Percentiles rank a stretch among this genome's conserved stretches.
These are phyloP conservation scores for Panellus pusillus DNA, from an alignment of 768 basidiomycete species.

Conservation along the genomic window DNA sequence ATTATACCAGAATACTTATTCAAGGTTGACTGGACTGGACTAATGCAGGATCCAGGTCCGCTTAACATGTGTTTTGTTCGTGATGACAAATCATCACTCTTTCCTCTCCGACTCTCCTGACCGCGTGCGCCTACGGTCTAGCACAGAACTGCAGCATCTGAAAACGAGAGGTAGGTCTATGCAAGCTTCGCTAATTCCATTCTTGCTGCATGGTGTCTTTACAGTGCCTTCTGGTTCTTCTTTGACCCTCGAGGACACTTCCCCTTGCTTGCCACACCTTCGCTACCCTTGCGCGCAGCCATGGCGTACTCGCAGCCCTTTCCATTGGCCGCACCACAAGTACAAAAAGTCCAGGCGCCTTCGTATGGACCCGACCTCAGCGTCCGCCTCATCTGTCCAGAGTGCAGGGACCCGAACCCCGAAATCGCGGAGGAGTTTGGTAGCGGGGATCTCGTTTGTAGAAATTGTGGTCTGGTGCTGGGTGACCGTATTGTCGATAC, in stretches of 20 bases:
- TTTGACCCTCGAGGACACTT: constrained; percentile 13
- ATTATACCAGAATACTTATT: too few species aligned
- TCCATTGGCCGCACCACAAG: constrained; percentile 64
- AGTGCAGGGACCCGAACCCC: constrained; percentile 91
- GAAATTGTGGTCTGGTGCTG: constrained; percentile 88
- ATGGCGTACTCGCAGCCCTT: constrained; percentile 82
- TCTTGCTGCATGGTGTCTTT: constrained; percentile 20
- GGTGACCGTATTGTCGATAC: constrained; percentile 98
- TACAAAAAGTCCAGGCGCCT: constrained; percentile 52
- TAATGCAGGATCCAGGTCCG: too few species aligned
- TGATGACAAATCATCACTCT: too few species aligned
- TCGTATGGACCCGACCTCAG: constrained; percentile 81
- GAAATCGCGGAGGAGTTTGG: constrained; percentile 98
- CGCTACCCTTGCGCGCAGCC: constrained; percentile 2
- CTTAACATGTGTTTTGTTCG: too few species aligned
- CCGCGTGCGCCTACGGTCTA: constrained; percentile 7
- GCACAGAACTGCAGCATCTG: constrained; percentile 20
- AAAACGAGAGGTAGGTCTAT: constrained; percentile 17
- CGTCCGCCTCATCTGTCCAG: constrained; percentile 91
- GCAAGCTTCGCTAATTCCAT: constrained; percentile 8
- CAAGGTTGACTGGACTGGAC: too few species aligned
- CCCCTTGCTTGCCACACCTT: constrained; percentile 1
- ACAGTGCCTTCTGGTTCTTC: constrained; percentile 14
- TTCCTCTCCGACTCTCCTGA: too few species aligned
- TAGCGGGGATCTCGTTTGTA: constrained; percentile 96